Base-by-base conservation (phyloP, 352 stramenopile species). In the Plasmopara viticola region DNA sequence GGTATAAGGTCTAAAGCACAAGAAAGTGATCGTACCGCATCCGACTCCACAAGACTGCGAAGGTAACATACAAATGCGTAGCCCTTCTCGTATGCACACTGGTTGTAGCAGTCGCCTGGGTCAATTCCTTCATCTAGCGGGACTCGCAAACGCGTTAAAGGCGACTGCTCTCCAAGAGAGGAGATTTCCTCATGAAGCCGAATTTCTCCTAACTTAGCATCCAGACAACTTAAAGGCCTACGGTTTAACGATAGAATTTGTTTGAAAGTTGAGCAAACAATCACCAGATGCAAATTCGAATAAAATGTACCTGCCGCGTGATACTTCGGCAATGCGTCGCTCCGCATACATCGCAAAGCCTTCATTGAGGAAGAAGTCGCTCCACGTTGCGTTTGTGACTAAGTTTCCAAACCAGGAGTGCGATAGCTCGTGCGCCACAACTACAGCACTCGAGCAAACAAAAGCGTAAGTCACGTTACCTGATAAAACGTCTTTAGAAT, bases 301-400 rank as follows among this genome's bases (percentile, higher is more conserved):
- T 25, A 25, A 25, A 3, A 25, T 25, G 20, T 25, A 25, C 20
- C 20, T 25, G 20, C 20, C 20, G 20, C 20, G 20, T 25, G 20
- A 74, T 34, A 76, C 64, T 33, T 82, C 82, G 0, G 61, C 77
- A 56, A 92, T 84, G 28, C 77, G 74, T 6, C 82, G 70, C 56
- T 92, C 79, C 9, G 81, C 79, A 50, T 90, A 94, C 78, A 91
- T 91, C 8, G 80, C 90, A 57, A 90, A 91, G n/a, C 84, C 84
- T 74, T 94, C 84, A 60, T 94, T 94, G 18, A 94, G 55, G 58
- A 90, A 94, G 51, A 94, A 91, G 56, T 94, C 76, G 45, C 84
- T 90, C 84, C 84, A 94, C 47, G 82, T 84, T 34, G 81, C 70
- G 34, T 91, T 92, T 14, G 80, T 91, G 37, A 90, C 80, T 29